Conservation (phyloP, 805 yeast genomes). For the Ogataea ramenticola region DNA sequence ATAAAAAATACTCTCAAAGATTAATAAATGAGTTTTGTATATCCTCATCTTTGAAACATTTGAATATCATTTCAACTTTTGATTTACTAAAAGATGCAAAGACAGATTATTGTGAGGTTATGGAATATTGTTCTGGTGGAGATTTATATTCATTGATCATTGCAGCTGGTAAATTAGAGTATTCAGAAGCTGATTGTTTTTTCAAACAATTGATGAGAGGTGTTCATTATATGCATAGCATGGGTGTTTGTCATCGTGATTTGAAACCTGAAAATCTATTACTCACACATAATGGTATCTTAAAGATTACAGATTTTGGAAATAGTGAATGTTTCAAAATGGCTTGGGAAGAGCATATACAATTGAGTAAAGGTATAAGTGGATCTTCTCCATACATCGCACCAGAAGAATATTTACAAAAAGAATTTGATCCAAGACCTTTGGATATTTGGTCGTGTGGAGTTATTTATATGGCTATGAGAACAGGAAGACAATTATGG, state of each 20-base stretch:
- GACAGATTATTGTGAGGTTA: slow-evolving; percentile 77
- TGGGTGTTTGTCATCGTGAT: slow-evolving; percentile 89
- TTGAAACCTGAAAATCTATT: slow-evolving; percentile 82
- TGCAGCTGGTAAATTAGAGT: slow-evolving; percentile 71
- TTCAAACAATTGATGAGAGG: slow-evolving; percentile 82
- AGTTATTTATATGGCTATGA: slow-evolving; percentile 86
- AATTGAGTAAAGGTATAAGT: slow-evolving; percentile 66
- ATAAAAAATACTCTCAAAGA: slow-evolving; percentile 61
- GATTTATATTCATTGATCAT: slow-evolving; percentile 69
- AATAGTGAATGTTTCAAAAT: slow-evolving; percentile 74
- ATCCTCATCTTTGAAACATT: slow-evolving; percentile 69
- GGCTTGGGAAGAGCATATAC: slow-evolving; percentile 77
- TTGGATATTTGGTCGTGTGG: slow-evolving; percentile 94
- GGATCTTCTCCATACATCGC: slow-evolving; percentile 90
- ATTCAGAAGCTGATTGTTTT: slow-evolving; percentile 83
- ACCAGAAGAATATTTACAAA: slow-evolving; percentile 68
- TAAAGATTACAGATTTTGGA: slow-evolving; percentile 87
- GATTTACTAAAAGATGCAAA: slow-evolving; percentile 77
- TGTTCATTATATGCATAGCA: slow-evolving; percentile 79
- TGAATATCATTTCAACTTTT: slow-evolving; percentile 67
- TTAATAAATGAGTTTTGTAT: slow-evolving; percentile 80
- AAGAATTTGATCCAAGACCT: slow-evolving; percentile 72
- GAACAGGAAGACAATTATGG: slow-evolving; percentile 94
- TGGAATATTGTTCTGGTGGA: slow-evolving; percentile 82
- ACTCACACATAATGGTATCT: slow-evolving; percentile 60